These are phyloP conservation scores for Talaromyces sp. DNA, from an alignment of 2,329 filamentous ascomycete species.

Conservation along the genomic window DNA sequence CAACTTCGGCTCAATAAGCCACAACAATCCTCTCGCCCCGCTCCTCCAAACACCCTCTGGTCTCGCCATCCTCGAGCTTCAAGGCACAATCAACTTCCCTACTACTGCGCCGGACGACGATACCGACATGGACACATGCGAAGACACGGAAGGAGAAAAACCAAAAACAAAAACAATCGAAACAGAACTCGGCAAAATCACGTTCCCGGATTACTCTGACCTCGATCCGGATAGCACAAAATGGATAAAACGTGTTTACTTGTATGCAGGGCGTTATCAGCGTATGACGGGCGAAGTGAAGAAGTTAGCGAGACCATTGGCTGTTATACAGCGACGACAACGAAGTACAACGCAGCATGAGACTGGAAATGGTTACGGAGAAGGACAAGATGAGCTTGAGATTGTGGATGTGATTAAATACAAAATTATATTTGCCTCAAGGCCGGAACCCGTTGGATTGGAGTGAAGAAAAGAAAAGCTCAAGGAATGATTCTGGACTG, in stretches of 20 bases:
- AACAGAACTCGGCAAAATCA: conserved; percentile 64
- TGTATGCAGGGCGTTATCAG: conserved; percentile 86
- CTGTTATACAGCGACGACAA: conserved; percentile 62
- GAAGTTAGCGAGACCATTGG: conserved; percentile 73
- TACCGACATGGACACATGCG: conserved; percentile 14
- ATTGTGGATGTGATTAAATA: conserved; percentile 81
- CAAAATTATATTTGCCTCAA: conserved; percentile 76
- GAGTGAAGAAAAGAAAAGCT: conserved; percentile 19
- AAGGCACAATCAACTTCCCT: conserved; percentile 81
- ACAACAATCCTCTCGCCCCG: conserved; percentile 62
- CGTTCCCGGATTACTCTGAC: conserved; percentile 67
- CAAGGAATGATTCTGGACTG: no score
- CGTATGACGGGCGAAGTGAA: conserved; percentile 84
- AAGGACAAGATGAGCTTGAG: conserved; percentile 46
- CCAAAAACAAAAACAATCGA: conserved; percentile 23
- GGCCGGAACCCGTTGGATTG: conserved; percentile 75
- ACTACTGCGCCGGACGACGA: background rate
- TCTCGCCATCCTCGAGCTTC: conserved; percentile 83
- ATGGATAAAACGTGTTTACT: conserved; percentile 87
- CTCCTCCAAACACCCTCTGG: conserved; percentile 85
- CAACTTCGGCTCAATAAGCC: conserved; percentile 14
- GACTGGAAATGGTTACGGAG: background rate
- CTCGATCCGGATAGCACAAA: conserved; percentile 48
- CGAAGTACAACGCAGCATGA: conserved; percentile 4
- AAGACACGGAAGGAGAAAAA: conserved; percentile 10